Percentiles rank a stretch among this genome's conserved stretches.
These are phyloP conservation scores for Leptoxyphium fumago DNA, from an alignment of 2,329 filamentous ascomycete species.

Conservation along the genomic window DNA sequence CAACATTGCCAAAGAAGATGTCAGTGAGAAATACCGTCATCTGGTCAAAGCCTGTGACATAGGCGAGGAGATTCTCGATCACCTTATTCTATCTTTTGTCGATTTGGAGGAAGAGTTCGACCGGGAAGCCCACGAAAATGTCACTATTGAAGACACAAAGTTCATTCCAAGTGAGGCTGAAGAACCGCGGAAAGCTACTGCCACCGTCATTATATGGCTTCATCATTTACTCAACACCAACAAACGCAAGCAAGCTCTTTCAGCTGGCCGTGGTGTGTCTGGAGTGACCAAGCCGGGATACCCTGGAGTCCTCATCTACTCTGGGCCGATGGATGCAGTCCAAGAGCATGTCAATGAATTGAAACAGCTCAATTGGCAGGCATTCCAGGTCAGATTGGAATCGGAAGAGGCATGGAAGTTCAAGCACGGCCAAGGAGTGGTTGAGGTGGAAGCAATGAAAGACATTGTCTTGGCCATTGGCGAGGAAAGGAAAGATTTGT, in stretches of 20 bases:
- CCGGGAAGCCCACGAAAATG: not conserved
- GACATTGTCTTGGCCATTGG: constrained; percentile 27
- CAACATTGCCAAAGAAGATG: constrained; percentile 20
- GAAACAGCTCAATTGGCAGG: constrained; percentile 30
- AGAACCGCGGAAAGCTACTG: constrained; percentile 1
- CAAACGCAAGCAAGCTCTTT: constrained; percentile 31
- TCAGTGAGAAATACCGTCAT: constrained; percentile 20
- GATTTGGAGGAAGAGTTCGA: constrained; percentile 11
- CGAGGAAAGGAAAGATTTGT: constrained; percentile 12
- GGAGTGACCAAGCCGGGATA: constrained; percentile 34
- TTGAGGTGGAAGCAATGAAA: constrained; percentile 30
- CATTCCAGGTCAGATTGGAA: constrained; percentile 31
- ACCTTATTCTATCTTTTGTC: constrained; percentile 25
- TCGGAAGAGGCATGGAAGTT: constrained; percentile 25
- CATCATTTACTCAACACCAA: constrained; percentile 32
- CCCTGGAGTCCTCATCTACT: constrained; percentile 30
- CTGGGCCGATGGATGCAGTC: constrained; percentile 23
- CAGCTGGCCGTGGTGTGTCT: constrained; percentile 15
- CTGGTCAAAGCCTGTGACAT: constrained; percentile 13
- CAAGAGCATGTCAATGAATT: constrained; percentile 27
- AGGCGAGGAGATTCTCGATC: constrained; percentile 29
- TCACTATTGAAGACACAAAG: not conserved
- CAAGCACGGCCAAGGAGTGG: constrained; percentile 24
- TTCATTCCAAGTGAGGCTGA: not conserved
- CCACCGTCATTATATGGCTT: constrained; percentile 30